Evolutionary conservation across 2,329 filamentous ascomycete species (phyloP), one percentile per base, ranked within the genome.

Genomic region (Rhynchosporium secalis): DNA sequence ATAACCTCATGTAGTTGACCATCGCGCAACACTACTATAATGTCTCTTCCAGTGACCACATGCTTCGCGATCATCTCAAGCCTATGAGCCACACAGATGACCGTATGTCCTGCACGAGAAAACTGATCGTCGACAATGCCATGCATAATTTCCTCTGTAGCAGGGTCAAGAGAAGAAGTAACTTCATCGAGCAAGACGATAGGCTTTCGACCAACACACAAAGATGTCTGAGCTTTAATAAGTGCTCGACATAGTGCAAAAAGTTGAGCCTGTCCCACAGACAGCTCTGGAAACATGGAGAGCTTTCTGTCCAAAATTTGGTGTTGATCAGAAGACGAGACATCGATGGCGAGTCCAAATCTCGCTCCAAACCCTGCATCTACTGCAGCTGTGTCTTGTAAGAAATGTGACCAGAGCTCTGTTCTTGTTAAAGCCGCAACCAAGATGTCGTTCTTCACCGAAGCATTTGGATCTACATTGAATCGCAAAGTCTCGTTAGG

Each of bases 391-490:
- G 7, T 10, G 15, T 38, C 31, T 20, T 51, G 48, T 2, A 33
- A 29, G 13, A 51, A 51, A n/a, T 51, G 48, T 20, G 15, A 6
- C 65, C 66, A 66, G 12, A 68, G 52, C 13, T 38, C 92, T 10
- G 97, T 93, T 28, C 91, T 86, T 62, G 89, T 86, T 1, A 98
- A 84, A 0, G 90, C 90, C 3, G 84, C 85, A 73, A 94, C 96
- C 48, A 97, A 89, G 68, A 96, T 83, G 63, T 92, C 90, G 45
- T 64, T 63, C 7, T 3, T n/a, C 6, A 43, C 28, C n/a, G 36
- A 20, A 1, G n/a, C 47, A 10, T n/a, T 52, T 9, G 81, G 79
- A 62, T 83, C 81, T 0, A 67, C 20, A 31, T 68, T 68, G 36
- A 61, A 52, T 2, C 66, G 76, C 15, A 67, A 33, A 10, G 28